Percentiles rank a stretch among this genome's conserved stretches.
phyloP scores from a whole-genome alignment of 1,284 basidiomycete genomes.

The Ceratorhiza oryzae-sativae region DNA sequence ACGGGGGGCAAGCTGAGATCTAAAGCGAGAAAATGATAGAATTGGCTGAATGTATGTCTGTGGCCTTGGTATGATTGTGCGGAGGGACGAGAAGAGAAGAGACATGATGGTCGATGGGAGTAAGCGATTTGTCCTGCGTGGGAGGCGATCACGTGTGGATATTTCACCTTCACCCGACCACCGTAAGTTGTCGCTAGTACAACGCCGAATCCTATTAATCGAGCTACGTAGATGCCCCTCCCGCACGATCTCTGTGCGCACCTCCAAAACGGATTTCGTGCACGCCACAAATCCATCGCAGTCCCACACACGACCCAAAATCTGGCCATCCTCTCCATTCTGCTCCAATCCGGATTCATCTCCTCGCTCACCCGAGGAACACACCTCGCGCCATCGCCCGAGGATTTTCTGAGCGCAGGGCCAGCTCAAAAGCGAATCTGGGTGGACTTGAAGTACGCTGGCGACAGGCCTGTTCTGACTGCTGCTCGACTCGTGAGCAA shows the following conservation, averaged over 20 bases:
- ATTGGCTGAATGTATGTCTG: constrained; percentile 24
- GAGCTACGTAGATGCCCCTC: constrained; percentile 43
- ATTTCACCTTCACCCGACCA: constrained; percentile 17
- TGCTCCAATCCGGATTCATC: constrained; percentile 86
- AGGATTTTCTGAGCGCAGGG: constrained; percentile 61
- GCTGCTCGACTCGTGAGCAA: constrained; percentile 76
- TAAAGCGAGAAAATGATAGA: constrained; percentile 51
- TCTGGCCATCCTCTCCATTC: constrained; percentile 80
- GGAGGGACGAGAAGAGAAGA: constrained; percentile 27
- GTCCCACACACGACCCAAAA: constrained; percentile 84
- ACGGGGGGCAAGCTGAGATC: constrained; percentile 78
- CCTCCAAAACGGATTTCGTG: constrained; percentile 87
- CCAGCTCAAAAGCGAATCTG: constrained; percentile 78
- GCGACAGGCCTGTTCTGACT: constrained; percentile 80
- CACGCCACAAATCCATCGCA: constrained; percentile 74
- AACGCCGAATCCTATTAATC: not conserved
- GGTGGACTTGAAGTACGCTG: constrained; percentile 89
- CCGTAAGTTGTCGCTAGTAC: not conserved
- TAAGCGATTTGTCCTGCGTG: constrained; percentile 8
- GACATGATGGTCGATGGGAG: constrained; percentile 21
- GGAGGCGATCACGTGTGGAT: constrained; percentile 21
- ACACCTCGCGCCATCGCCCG: constrained; percentile 66
- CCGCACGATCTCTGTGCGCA: constrained; percentile 83
- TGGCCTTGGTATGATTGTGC: not conserved
- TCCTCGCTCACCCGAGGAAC: constrained; percentile 83